Evolutionary conservation across 148 eudicot species (phyloP).

Genomic region (Rhododendron williamsianum): DNA sequence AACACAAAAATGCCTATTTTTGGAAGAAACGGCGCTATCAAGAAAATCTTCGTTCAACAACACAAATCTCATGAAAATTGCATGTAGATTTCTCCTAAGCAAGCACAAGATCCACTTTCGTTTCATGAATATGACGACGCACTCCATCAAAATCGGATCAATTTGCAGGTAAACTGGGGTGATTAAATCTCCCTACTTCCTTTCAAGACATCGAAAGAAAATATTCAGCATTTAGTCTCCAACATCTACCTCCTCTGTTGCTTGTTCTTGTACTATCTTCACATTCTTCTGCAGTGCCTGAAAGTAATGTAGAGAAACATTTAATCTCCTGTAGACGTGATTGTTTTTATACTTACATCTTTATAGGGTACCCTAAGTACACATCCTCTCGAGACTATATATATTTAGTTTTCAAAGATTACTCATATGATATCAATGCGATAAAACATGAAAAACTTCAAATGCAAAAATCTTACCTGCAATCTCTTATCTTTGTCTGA

Average conservation of each 20-base stretch:
- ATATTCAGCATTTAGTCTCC: background rate
- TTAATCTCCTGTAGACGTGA: background rate
- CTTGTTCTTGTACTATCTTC: background rate
- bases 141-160: background rate
- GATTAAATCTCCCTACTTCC: background rate
- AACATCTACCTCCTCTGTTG: background rate
- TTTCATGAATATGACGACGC: background rate
- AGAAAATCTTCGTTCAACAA: background rate
- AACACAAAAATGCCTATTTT: background rate
- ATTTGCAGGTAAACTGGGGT: background rate
- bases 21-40: background rate
- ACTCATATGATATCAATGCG: background rate
- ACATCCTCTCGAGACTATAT: background rate
- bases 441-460: background rate
- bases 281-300: constrained; percentile 2
- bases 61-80: background rate
- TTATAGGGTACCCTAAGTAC: background rate
- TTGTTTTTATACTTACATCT: background rate
- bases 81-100: background rate
- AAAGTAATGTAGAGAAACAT: background rate
- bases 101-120: background rate
- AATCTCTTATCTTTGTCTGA: constrained; percentile 33
- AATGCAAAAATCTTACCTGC: constrained; percentile 28
- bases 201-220: background rate
- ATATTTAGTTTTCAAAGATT: background rate